A percentile compares a stretch with the other conserved stretches of the same genome.
Evolutionary conservation across 345 rosid species (phyloP).

Genomic region (Jatropha curcas): DNA sequence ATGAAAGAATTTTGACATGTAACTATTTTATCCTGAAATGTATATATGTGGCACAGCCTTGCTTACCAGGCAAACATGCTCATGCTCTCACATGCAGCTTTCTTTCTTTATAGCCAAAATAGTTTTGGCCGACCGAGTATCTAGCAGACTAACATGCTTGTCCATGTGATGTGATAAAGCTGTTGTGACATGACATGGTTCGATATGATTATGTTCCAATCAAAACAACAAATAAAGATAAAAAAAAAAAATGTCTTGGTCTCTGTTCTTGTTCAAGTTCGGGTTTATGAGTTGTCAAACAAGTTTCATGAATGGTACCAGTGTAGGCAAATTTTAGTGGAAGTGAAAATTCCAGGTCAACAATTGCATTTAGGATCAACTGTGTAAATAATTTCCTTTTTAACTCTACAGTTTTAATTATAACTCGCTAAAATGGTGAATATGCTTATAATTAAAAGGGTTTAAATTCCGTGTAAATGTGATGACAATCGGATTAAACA

Average conservation of each 20-base stretch:
- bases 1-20: background rate
- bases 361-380: no score
- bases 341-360: no score
- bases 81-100: slow-evolving; percentile 13
- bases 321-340: no score
- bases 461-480: no score
- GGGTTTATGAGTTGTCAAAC: background rate
- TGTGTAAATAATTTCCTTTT: no score
- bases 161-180: background rate
- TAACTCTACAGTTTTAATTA: no score
- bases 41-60: background rate
- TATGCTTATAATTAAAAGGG: no score
- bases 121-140: background rate
- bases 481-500: no score
- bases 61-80: background rate
- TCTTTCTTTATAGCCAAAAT: background rate
- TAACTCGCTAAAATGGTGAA: no score
- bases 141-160: slow-evolving; percentile 2
- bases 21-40: background rate
- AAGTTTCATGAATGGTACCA: no score
- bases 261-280: background rate
- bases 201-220: slow-evolving; percentile 1
- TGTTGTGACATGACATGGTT: slow-evolving; percentile 7
- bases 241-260: background rate
- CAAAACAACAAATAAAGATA: background rate